Conservation (phyloP, 208 protist species). For the Trypanosoma vivax region DNA sequence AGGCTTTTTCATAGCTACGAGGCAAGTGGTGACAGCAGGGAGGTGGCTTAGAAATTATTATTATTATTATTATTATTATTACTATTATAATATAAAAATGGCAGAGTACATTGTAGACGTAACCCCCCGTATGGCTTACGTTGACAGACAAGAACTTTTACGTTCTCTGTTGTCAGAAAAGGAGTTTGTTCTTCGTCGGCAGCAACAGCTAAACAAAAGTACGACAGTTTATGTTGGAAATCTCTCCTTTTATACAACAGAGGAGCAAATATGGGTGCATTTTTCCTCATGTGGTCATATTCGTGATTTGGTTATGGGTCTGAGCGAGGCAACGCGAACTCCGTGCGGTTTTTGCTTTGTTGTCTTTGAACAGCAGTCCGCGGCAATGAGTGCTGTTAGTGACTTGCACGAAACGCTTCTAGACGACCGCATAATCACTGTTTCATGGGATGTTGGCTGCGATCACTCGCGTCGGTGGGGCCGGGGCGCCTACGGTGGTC, state of each 20-base stretch:
- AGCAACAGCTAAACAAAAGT: constrained; percentile 66
- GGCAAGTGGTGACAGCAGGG: background rate
- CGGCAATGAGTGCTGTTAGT: constrained; percentile 89
- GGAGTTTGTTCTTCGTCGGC: constrained; percentile 57
- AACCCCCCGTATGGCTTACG: constrained; percentile 68
- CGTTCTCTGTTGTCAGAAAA: constrained; percentile 57
- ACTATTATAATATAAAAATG: constrained; percentile 22
- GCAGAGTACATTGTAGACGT: constrained; percentile 54
- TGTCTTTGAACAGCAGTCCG: constrained; percentile 90
- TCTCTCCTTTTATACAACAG: constrained; percentile 97
- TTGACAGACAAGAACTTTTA: constrained; percentile 79
- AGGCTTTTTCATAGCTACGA: too few relatives aligned
- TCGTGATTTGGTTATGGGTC: constrained; percentile 97
- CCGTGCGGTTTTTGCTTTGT: constrained; percentile 99
- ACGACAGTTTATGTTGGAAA: constrained; percentile 97
- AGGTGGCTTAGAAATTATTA: background rate
- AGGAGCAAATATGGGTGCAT: constrained; percentile 94
- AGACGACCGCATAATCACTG: constrained; percentile 73
- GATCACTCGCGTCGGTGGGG: constrained; percentile 71
- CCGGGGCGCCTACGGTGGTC: constrained; percentile 77
- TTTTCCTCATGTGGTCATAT: constrained; percentile 93
- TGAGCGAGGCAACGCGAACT: constrained; percentile 90
- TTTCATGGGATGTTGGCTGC: constrained; percentile 87
- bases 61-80: too few relatives aligned
- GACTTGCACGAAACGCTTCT: constrained; percentile 70